phyloP scores from a whole-genome alignment of 2,329 filamentous ascomycete species.

The Ascochyta rabiei region DNA sequence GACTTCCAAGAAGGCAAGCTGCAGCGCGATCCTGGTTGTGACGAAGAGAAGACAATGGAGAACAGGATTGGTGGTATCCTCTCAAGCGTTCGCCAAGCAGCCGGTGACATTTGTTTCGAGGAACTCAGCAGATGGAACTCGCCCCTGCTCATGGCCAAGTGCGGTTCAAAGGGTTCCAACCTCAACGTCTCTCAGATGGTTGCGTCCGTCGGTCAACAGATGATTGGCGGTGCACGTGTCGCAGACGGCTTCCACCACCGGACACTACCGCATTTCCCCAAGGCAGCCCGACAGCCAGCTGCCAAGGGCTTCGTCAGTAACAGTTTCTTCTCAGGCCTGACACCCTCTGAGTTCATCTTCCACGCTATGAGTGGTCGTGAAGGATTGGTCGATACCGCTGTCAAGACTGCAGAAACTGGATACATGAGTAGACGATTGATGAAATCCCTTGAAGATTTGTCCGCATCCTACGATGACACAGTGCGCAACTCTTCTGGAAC shows the following conservation, averaged over 20 bases:
- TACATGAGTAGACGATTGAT: conserved; percentile 99
- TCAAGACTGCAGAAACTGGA: conserved; percentile 98
- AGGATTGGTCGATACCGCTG: conserved; percentile 96
- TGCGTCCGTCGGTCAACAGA: conserved; percentile 94
- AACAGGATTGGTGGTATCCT: conserved; percentile 89
- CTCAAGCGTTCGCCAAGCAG: conserved; percentile 87
- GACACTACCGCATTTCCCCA: conserved; percentile 92
- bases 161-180: conserved; percentile 93
- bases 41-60: conserved; percentile 90
- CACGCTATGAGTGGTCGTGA: conserved; percentile 98
- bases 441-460: conserved; percentile 96
- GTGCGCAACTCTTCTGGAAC: conserved; percentile 87
- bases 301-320: conserved; percentile 97
- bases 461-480: conserved; percentile 91
- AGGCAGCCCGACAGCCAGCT: conserved; percentile 87
- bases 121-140: conserved; percentile 91
- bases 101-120: conserved; percentile 87
- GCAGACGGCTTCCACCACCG: conserved; percentile 96
- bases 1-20: conserved; percentile 81
- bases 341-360: conserved; percentile 93
- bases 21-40: conserved; percentile 85
- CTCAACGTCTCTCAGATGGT: conserved; percentile 99
- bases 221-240: conserved; percentile 92
- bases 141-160: conserved; percentile 95
- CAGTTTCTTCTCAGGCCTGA: conserved; percentile 92